phyloP scores from a whole-genome alignment of 257 asterid genomes.

The Ballota nigra region DNA sequence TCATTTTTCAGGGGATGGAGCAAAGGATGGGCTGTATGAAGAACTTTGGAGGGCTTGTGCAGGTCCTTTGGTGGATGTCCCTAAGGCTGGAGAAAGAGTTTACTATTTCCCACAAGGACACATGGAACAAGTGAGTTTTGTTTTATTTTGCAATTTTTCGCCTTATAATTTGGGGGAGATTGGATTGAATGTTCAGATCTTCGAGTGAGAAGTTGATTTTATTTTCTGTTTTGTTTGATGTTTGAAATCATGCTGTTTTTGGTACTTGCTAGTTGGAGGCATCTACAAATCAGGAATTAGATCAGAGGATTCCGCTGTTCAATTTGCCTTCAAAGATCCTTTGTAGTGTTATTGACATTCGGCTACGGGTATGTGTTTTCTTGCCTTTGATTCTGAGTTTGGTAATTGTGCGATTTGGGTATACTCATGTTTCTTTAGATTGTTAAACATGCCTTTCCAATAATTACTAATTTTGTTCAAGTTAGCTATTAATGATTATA shows the following conservation, averaged over 20 bases:
- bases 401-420: neutral
- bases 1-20: conserved; percentile 37
- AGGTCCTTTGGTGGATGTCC: conserved; percentile 92
- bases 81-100: conserved; percentile 66
- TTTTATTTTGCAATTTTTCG: conserved; percentile 4
- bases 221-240: conserved; percentile 20
- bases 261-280: conserved; percentile 76
- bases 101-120: conserved; percentile 98
- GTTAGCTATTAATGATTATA: neutral
- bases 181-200: conserved; percentile 28
- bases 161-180: neutral
- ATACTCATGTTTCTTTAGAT: neutral
- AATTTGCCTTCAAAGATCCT: conserved; percentile 80
- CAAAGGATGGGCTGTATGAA: conserved; percentile 50
- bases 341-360: conserved; percentile 60
- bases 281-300: conserved; percentile 83
- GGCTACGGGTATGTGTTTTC: conserved; percentile 61
- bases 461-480: neutral
- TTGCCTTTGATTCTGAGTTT: conserved; percentile 5
- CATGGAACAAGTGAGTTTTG: conserved; percentile 83
- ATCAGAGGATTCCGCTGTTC: conserved; percentile 73
- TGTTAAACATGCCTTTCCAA: neutral
- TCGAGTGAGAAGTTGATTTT: conserved; percentile 18
- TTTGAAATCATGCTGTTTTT: conserved; percentile 22
- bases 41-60: conserved; percentile 97